phyloP scores from a whole-genome alignment of 1,139 yeast genomes.

The Sugiyamaella japonica region DNA sequence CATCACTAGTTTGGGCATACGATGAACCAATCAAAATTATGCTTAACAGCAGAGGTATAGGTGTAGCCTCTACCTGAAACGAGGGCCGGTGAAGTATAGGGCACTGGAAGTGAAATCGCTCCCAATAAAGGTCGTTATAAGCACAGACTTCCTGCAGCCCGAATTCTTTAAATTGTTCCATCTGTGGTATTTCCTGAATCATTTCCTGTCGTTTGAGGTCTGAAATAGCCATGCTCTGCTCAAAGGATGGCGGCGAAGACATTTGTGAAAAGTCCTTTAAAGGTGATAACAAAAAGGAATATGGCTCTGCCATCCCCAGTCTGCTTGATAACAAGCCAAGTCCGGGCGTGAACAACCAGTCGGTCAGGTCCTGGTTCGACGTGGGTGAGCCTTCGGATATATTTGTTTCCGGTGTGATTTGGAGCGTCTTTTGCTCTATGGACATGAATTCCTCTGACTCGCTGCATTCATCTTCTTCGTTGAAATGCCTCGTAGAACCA shows the following conservation, averaged over 20 bases:
- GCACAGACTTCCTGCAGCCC: conserved; percentile 21
- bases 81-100: conserved; percentile 65
- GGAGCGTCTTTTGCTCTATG: conserved; percentile 2
- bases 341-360: conserved; percentile 19
- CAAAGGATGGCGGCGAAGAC: conserved; percentile 24
- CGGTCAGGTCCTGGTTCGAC: conserved; percentile 14
- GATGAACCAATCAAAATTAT: conserved; percentile 56
- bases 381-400: conserved; percentile 11
- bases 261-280: conserved; percentile 20
- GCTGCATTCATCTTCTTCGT: not conserved
- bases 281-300: conserved; percentile 16
- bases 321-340: conserved; percentile 16
- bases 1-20: conserved; percentile 22
- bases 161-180: conserved; percentile 20
- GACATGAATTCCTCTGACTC: not conserved
- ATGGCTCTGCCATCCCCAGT: conserved; percentile 9
- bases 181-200: conserved; percentile 20
- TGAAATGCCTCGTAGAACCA: not conserved
- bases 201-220: conserved; percentile 25
- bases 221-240: conserved; percentile 20
- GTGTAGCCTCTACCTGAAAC: conserved; percentile 53
- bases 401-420: conserved; percentile 13
- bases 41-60: conserved; percentile 55
- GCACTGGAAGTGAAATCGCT: conserved; percentile 59
- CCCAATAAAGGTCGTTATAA: conserved; percentile 49